Percentiles rank a stretch among this genome's conserved stretches.
Conservation (phyloP, 495 filamentous ascomycete species). For the Xylaria palmicola region DNA sequence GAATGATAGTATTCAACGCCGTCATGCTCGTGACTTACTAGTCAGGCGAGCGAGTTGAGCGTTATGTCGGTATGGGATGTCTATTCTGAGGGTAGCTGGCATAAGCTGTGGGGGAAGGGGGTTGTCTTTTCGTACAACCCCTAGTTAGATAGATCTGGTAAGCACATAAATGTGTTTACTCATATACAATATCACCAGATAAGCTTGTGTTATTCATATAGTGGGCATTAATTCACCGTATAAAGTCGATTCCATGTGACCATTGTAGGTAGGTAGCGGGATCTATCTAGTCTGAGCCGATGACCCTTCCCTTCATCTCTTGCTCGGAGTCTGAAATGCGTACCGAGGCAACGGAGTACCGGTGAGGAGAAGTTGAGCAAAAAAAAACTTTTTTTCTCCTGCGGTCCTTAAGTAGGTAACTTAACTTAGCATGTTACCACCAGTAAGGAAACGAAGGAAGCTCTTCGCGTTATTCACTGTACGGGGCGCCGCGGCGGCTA, state of each 20-base stretch:
- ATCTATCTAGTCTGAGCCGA: no score
- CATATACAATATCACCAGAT: no score
- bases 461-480: not conserved
- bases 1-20: not conserved
- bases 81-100: not conserved
- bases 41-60: not conserved
- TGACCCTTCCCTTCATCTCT: not conserved
- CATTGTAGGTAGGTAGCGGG: no score
- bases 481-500: constrained; percentile 7
- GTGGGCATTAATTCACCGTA: no score
- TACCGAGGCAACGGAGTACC: not conserved
- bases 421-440: not conserved
- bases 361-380: not conserved
- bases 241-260: no score
- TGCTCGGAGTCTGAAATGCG: not conserved
- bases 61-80: not conserved
- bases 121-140: not conserved
- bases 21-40: not conserved
- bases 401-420: not conserved
- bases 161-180: no score
- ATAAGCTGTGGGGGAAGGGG: not conserved
- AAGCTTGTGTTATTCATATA: no score
- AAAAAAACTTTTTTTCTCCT: constrained; percentile 4
- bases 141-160: no score
- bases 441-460: not conserved